Evolutionary conservation across 2,329 filamentous ascomycete genomes (phyloP), one percentile per base, ranked within the genome.

Genomic region (Colletotrichum coccodes): DNA sequence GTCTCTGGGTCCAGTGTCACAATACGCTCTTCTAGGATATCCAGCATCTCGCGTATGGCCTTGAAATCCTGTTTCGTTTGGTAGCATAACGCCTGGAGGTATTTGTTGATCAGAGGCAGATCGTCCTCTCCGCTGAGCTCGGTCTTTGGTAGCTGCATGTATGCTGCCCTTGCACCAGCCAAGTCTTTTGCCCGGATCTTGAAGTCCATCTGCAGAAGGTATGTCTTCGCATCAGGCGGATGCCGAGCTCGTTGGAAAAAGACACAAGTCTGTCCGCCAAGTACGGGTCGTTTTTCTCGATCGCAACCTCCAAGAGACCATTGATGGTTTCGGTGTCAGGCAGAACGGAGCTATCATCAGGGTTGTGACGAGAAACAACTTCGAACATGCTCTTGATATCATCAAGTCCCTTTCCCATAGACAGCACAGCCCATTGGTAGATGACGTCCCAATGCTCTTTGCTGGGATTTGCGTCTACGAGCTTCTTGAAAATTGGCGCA

Each of bases 241-340:
- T 87, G 5, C 86, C 87, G 74, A 90, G 87, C 74, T 91, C 89
- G 50, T 87, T 78, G 2, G 90, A 90, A 12, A 98, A 80, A 1
- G 87, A 81, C 53, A 94, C 85, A 71, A 95, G 92, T 14, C 93
- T 87, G 76, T 95, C 90, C 6, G 93, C 93, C 52, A 93, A 83
- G 72, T 92, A 89, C 0, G 90, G 85, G 73, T 97, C 91, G 12
- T 90, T 85, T 62, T 87, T 86, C n/a, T 88, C 87, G 71, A 91
- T 90, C 11, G 94, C 93, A 65, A 91, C 90, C 60, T 89, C 86
- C 21, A 98, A 86, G 30, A 98, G 85, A 6, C 84, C 82, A 75
- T 98, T 97, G 74, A 98, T 90, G 6, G 92, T 94, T 3, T 86
- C 81, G 7, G 90, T 90, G 62, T 93, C 91, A 0, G 94, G 89